These are phyloP conservation scores for Vaccinium corymbosum DNA, from an alignment of 148 eudicot species.

Conservation along the genomic window DNA sequence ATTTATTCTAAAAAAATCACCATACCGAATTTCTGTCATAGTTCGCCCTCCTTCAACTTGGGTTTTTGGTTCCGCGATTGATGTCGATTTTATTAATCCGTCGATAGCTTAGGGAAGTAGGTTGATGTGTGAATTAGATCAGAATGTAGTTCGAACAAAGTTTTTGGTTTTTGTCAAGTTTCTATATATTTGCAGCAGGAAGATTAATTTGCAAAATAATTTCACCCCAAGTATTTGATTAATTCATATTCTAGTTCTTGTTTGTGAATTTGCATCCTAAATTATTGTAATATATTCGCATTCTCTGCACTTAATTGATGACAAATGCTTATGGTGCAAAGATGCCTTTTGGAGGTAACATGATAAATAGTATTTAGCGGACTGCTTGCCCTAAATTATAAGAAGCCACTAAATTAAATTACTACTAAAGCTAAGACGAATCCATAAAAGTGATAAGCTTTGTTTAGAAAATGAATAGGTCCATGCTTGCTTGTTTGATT, in stretches of 20 bases:
- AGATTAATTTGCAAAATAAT: not conserved
- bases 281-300: not conserved
- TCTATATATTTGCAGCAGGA: not conserved
- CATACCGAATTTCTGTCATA: no score
- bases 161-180: not conserved
- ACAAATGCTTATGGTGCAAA: not conserved
- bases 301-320: not conserved
- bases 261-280: not conserved
- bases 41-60: no score
- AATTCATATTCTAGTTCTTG: no score
- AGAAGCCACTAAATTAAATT: not conserved
- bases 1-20: no score
- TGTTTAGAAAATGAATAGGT: slow-evolving; percentile 6
- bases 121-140: not conserved
- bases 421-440: not conserved
- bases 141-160: not conserved
- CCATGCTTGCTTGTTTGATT: slow-evolving; percentile 5
- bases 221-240: not conserved
- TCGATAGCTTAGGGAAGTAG: not conserved
- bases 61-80: no score
- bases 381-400: not conserved
- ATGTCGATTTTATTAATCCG: not conserved
- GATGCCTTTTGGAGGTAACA: slow-evolving; percentile 2
- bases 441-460: not conserved
- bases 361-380: not conserved